phyloP scores from a whole-genome alignment of 495 filamentous ascomycete genomes.

The Apodospora peruviana region DNA sequence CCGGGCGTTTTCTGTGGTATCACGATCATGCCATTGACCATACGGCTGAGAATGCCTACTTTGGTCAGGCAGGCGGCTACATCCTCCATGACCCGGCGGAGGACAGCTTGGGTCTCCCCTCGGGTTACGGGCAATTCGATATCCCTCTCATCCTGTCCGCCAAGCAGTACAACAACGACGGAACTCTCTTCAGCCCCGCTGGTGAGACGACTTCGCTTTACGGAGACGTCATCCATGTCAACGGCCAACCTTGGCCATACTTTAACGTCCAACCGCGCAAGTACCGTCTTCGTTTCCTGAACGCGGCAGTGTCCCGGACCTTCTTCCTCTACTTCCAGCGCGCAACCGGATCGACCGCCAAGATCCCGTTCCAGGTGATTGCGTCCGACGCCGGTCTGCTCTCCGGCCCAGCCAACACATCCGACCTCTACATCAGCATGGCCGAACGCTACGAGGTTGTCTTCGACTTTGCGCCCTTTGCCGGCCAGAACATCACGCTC shows the following conservation, averaged over 20 bases:
- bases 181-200: slow-evolving; percentile 34
- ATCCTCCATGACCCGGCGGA: slow-evolving; percentile 40
- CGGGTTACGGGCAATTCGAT: slow-evolving; percentile 43
- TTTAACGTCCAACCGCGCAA: slow-evolving; percentile 52
- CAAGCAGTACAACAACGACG: slow-evolving; percentile 45
- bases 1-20: slow-evolving; percentile 49
- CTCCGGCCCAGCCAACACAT: slow-evolving; percentile 25
- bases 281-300: slow-evolving; percentile 49
- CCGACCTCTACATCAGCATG: slow-evolving; percentile 40
- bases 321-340: slow-evolving; percentile 42
- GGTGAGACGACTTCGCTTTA: slow-evolving; percentile 39
- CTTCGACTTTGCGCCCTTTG: slow-evolving; percentile 45
- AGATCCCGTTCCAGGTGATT: slow-evolving; percentile 43
- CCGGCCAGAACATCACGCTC: slow-evolving; percentile 43
- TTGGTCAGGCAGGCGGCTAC: slow-evolving; percentile 43
- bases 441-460: slow-evolving; percentile 53
- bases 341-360: slow-evolving; percentile 5
- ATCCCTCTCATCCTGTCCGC: slow-evolving; percentile 44
- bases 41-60: slow-evolving; percentile 51
- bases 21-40: slow-evolving; percentile 46
- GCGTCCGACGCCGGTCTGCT: slow-evolving; percentile 48
- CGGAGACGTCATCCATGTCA: slow-evolving; percentile 53
- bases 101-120: slow-evolving; percentile 39
- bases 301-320: slow-evolving; percentile 42
- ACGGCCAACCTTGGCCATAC: slow-evolving; percentile 53